Base-by-base conservation (phyloP, 495 filamentous ascomycete species). In the Penicillium psychrofluorescens region DNA sequence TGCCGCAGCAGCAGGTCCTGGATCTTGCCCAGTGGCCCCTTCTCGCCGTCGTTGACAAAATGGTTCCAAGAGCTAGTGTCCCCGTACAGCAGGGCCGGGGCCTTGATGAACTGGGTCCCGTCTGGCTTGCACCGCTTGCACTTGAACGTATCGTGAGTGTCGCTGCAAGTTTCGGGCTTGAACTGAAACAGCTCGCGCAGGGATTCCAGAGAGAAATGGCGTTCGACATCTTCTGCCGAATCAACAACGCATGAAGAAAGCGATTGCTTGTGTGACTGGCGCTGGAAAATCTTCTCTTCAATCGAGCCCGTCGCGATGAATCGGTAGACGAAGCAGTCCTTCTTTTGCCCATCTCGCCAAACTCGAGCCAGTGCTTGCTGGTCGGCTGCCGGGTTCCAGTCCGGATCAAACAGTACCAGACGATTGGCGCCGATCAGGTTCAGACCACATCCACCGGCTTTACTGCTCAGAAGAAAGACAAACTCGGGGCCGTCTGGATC, bases 1-100 rank as follows among this genome's bases (percentile, higher is more conserved):
- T 97, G 92, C 48, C 90, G 78, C 28, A 99, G 68, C 58, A 99
- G 57, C 61, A 95, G 68, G 68, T 99, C 92, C 61, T 99, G 90
- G 49, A 96, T 97, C 49, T 75, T 74, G 49, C 75, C 75, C 55
- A 99, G 59, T 11, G 80, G 80, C 0, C 83, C 80, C 8, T 71
- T 69, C 55, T 79, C 78, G 6, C 80, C 81, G 41, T 79, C 77
- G 62, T 95, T 95, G 16, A 84, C 78, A 61, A 95, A 90, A 68
- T 99, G 92, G 56, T 99, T 97, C 92, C 92, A 99, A 28, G 89
- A 94, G 58, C 90, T 97, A 8, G 92, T 97, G 58, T 99, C 92
- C 35, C 92, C 92, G 58, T 99, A 99, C 52, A 97, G 64, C 82
- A 97, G 89, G 0, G 92, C 92, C 7, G 81, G 85, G 1, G 90